Conservation (phyloP, 495 filamentous ascomycete species). For the Neurospora tetraspora region DNA sequence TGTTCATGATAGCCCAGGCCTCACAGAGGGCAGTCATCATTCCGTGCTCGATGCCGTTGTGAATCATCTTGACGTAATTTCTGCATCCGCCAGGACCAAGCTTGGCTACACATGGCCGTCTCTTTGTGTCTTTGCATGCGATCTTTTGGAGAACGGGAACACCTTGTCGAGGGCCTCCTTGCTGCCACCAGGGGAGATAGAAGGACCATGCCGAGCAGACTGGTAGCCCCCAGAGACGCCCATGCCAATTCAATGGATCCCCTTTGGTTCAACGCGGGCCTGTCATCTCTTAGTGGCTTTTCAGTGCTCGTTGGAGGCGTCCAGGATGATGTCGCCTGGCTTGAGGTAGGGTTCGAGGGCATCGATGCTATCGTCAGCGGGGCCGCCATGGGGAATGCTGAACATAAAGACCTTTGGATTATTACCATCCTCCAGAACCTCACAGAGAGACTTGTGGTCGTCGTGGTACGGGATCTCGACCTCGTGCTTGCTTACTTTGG, state of each 20-base stretch:
- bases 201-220: slow-evolving; percentile 39
- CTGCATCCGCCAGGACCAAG: slow-evolving; percentile 55
- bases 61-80: slow-evolving; percentile 71
- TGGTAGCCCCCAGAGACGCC: slow-evolving; percentile 58
- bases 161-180: not conserved
- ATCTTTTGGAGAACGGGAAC: slow-evolving; percentile 43
- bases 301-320: slow-evolving; percentile 64
- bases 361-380: slow-evolving; percentile 54
- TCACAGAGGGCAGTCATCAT: slow-evolving; percentile 47
- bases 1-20: slow-evolving; percentile 55
- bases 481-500: not conserved
- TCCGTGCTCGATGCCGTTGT: slow-evolving; percentile 68
- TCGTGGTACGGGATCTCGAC: not conserved
- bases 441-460: not conserved
- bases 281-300: slow-evolving; percentile 57
- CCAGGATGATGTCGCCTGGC: slow-evolving; percentile 59
- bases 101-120: slow-evolving; percentile 51
- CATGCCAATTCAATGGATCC: slow-evolving; percentile 22
- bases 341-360: slow-evolving; percentile 46
- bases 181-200: slow-evolving; percentile 30
- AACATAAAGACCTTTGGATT: slow-evolving; percentile 47
- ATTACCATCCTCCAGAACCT: not conserved
- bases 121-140: slow-evolving; percentile 48
- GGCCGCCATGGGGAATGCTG: slow-evolving; percentile 54
- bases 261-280: slow-evolving; percentile 35